These are phyloP conservation scores for Claviceps sp. DNA, from an alignment of 2,329 filamentous ascomycete species.

Conservation along the genomic window DNA sequence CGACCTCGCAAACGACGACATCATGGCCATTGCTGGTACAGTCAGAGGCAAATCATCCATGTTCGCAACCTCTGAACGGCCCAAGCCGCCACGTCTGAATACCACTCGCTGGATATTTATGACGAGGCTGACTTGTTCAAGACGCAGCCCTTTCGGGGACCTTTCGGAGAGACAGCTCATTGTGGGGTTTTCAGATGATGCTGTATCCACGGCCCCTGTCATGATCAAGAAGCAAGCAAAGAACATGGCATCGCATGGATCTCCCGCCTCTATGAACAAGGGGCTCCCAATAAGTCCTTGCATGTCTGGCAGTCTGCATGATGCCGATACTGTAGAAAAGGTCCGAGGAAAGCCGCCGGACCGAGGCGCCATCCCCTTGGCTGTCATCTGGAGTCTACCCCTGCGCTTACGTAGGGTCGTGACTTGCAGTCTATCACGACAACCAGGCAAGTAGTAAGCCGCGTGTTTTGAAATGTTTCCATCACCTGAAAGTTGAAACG, in stretches of 20 bases:
- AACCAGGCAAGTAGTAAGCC: neutral
- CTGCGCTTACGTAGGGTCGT: neutral
- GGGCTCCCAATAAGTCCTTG: neutral
- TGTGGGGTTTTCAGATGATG: too few relatives aligned
- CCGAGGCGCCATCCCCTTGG: neutral
- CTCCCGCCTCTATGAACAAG: neutral
- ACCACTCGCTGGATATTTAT: too few relatives aligned
- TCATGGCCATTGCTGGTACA: neutral
- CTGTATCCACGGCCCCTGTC: neutral
- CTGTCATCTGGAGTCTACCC: constrained; percentile 3
- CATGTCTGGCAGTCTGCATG: constrained; percentile 1
- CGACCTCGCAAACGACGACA: neutral
- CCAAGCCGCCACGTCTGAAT: too few relatives aligned
- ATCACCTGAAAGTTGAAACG: neutral
- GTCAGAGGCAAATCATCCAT: neutral
- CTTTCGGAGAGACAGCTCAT: too few relatives aligned
- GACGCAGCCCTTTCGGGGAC: too few relatives aligned
- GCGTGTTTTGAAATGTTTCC: neutral
- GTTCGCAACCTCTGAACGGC: too few relatives aligned
- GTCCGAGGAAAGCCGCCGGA: neutral
- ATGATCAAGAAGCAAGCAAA: neutral
- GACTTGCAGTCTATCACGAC: neutral
- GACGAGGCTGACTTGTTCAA: too few relatives aligned
- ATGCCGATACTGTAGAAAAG: neutral
- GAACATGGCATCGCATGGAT: neutral